These are phyloP conservation scores for Diversispora epigaea DNA, from an alignment of 192 early-diverging fungal genomes.

Conservation along the genomic window DNA sequence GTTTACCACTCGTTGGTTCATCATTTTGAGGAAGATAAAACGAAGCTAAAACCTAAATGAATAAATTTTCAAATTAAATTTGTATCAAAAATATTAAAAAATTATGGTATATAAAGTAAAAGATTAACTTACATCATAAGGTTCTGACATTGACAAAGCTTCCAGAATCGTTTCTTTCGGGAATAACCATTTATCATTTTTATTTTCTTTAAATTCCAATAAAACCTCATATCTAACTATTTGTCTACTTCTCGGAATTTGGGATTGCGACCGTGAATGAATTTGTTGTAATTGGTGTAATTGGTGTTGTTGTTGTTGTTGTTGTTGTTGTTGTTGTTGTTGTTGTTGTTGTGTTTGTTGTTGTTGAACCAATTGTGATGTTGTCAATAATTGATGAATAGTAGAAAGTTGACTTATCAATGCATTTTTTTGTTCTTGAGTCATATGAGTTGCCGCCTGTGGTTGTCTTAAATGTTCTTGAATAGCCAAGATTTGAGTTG, in stretches of 20 bases:
- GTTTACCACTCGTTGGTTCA: neutral
- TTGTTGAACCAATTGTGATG: neutral
- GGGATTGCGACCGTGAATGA: neutral
- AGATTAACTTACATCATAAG: neutral
- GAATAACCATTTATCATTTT: conserved; percentile 49
- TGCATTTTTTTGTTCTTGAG: conserved; percentile 23
- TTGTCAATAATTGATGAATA: conserved; percentile 18
- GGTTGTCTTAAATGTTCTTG: conserved; percentile 22
- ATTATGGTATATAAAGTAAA: neutral
- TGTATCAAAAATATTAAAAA: neutral
- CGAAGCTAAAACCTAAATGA: conserved; percentile 4
- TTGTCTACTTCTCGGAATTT: neutral
- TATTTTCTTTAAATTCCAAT: conserved; percentile 58
- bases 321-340: neutral
- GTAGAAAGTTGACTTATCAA: conserved; percentile 22
- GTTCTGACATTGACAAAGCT: conserved; percentile 1
- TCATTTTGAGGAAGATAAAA: conserved; percentile 27
- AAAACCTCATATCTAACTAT: conserved; percentile 44
- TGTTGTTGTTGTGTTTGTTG: neutral
- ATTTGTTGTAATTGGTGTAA: neutral
- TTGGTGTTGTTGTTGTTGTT: conserved; percentile 1
- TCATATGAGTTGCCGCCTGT: neutral
- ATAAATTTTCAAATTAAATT: neutral
- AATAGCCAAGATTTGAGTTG: conserved; percentile 22
- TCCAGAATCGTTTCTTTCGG: conserved; percentile 58